These are phyloP conservation scores for Hortaea sp. DNA, from an alignment of 2,329 filamentous ascomycete genomes.

Conservation along the genomic window DNA sequence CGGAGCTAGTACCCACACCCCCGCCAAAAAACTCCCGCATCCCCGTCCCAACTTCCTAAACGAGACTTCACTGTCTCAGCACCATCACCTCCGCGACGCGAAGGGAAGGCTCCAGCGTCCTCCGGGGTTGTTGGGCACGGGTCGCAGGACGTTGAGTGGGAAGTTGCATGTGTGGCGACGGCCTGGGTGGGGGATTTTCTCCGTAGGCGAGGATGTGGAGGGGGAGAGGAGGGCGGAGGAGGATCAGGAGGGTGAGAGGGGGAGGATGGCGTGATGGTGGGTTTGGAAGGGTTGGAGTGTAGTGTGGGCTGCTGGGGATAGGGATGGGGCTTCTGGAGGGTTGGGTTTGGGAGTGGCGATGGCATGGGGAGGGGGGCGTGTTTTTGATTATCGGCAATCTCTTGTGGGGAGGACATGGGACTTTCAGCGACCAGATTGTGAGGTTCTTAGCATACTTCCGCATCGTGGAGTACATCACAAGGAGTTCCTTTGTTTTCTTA, in stretches of 20 bases:
- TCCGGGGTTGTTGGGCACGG: slow-evolving; percentile 14
- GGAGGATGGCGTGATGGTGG: neutral
- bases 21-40: neutral
- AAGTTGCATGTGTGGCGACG: slow-evolving; percentile 21
- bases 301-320: neutral
- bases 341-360: too few species aligned
- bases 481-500: too few species aligned
- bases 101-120: slow-evolving; percentile 10
- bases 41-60: slow-evolving; percentile 11
- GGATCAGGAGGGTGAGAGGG: neutral
- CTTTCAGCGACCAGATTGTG: too few species aligned
- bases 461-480: too few species aligned
- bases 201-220: slow-evolving; percentile 19
- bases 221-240: slow-evolving; percentile 16
- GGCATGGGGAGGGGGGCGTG: too few species aligned
- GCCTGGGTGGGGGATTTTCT: slow-evolving; percentile 19
- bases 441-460: too few species aligned
- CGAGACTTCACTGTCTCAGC: slow-evolving; percentile 9
- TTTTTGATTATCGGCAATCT: too few species aligned
- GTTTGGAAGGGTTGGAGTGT: neutral
- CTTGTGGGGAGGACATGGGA: too few species aligned
- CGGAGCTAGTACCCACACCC: neutral
- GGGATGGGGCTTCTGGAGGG: too few species aligned
- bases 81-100: neutral
- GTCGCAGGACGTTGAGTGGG: slow-evolving; percentile 22